Evolutionary conservation across 2,329 filamentous ascomycete species (phyloP).

Genomic region (Xylaria sp.): DNA sequence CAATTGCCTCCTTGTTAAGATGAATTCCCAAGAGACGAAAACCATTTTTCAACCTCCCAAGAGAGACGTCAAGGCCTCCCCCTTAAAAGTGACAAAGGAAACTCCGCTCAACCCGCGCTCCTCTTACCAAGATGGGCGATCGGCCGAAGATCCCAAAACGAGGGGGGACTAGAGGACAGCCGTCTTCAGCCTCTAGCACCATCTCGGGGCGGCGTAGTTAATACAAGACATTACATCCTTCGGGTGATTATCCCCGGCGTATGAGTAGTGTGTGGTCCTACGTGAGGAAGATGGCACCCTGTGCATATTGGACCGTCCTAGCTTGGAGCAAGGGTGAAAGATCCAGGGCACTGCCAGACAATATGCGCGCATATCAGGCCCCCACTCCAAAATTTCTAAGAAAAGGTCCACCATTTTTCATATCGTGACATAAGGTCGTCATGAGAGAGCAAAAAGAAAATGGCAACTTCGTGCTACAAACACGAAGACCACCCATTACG

Average conservation of each 20-base stretch:
- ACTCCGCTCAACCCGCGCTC: constrained; percentile 1
- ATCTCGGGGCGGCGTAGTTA: constrained; percentile 7
- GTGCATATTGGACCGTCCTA: constrained; percentile 11
- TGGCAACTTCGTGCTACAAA: constrained; percentile 14
- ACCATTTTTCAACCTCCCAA: constrained; percentile 5
- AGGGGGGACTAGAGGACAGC: constrained; percentile 1
- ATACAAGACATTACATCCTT: constrained; percentile 25
- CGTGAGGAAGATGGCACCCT: constrained; percentile 14
- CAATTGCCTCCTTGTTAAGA: constrained; percentile 13
- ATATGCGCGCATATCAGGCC: constrained; percentile 20
- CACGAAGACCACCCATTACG: constrained; percentile 3
- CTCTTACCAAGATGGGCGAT: constrained; percentile 10
- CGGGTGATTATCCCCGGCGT: constrained; percentile 7
- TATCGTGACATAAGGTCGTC: constrained; percentile 25
- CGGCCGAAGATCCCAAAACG: constrained; percentile 11
- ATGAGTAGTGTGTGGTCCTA: neutral
- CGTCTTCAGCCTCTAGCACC: constrained; percentile 2
- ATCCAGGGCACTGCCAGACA: constrained; percentile 8
- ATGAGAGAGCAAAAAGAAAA: constrained; percentile 19
- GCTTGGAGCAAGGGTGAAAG: constrained; percentile 7
- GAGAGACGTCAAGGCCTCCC: constrained; percentile 14
- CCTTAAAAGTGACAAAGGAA: constrained; percentile 1
- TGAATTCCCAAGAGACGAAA: constrained; percentile 5
- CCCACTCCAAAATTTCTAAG: constrained; percentile 17
- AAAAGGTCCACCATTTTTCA: constrained; percentile 20